Percentiles rank a stretch among this genome's conserved stretches.
Conservation (phyloP, 2,329 filamentous ascomycete species). For the Mollisiaceae sp. region DNA sequence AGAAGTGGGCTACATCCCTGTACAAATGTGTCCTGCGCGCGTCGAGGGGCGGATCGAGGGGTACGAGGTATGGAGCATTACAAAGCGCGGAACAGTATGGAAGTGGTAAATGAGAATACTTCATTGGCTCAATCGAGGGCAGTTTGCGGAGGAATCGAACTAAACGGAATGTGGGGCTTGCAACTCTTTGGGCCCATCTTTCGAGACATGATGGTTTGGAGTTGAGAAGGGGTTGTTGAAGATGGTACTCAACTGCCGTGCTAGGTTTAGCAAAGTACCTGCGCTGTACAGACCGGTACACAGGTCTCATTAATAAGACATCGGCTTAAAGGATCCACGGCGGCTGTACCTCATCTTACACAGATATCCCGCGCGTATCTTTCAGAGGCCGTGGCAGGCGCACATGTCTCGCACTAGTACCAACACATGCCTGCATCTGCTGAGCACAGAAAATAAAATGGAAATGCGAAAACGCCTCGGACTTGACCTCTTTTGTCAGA, state of each 20-base stretch:
- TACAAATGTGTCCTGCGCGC: neutral
- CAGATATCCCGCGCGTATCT: conserved; percentile 3
- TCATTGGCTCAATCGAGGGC: neutral
- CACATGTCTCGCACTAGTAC: neutral
- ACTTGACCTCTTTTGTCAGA: conserved; percentile 6
- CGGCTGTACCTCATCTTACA: conserved; percentile 12
- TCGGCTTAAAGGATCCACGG: conserved; percentile 14
- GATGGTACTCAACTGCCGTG: conserved; percentile 1
- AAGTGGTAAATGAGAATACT: neutral
- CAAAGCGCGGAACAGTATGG: conserved; percentile 1
- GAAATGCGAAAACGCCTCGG: conserved; percentile 8
- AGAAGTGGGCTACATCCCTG: conserved; percentile 23
- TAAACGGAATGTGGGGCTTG: neutral
- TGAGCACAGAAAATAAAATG: conserved; percentile 9
- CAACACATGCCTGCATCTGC: conserved; percentile 3
- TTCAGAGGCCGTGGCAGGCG: neutral
- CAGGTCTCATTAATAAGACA: neutral
- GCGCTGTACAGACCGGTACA: neutral
- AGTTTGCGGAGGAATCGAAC: conserved; percentile 1
- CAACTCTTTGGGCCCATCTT: neutral
- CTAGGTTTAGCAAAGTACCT: neutral
- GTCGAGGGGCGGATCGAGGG: conserved; percentile 7
- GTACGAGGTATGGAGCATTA: conserved; percentile 1
- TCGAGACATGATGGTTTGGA: neutral
- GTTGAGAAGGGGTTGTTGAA: neutral